A percentile compares a stretch with the other conserved stretches of the same genome.
phyloP scores from a whole-genome alignment of 345 rosid genomes.

The Rhizophora apiculata region DNA sequence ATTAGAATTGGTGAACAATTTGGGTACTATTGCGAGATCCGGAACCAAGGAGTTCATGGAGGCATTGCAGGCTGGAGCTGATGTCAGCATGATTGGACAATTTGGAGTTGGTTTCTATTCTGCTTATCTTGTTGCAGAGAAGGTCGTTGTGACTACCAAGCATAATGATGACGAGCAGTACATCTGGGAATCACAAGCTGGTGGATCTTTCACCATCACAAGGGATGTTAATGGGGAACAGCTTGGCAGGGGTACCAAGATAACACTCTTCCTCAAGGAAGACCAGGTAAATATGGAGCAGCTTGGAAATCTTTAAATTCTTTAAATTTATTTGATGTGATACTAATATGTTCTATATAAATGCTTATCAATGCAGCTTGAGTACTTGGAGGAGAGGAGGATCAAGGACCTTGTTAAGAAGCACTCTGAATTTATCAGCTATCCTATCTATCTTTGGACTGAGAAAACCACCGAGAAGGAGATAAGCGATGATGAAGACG shows the following conservation, averaged over 20 bases:
- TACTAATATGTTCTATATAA: background rate
- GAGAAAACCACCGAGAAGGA: slow-evolving; percentile 93
- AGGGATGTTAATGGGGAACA: slow-evolving; percentile 68
- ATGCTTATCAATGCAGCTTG: slow-evolving; percentile 41
- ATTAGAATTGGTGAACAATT: slow-evolving; percentile 70
- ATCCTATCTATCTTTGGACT: slow-evolving; percentile 81
- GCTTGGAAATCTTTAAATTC: background rate
- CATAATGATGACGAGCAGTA: slow-evolving; percentile 88
- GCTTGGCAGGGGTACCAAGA: slow-evolving; percentile 86
- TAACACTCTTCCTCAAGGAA: slow-evolving; percentile 72
- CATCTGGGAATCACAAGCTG: slow-evolving; percentile 90
- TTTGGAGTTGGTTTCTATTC: slow-evolving; percentile 93
- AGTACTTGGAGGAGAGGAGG: slow-evolving; percentile 82
- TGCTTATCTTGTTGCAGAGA: slow-evolving; percentile 81
- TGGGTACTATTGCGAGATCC: slow-evolving; percentile 89
- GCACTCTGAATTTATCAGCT: slow-evolving; percentile 91
- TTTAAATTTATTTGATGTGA: no score
- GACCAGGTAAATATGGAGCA: slow-evolving; percentile 48
- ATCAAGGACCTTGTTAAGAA: slow-evolving; percentile 91
- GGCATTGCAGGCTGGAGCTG: slow-evolving; percentile 84
- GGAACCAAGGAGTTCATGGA: slow-evolving; percentile 93
- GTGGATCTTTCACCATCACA: slow-evolving; percentile 84
- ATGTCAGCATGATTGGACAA: slow-evolving; percentile 91
- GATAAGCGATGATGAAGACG: slow-evolving; percentile 81
- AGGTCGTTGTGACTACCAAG: slow-evolving; percentile 69